These are phyloP conservation scores for Dioscorea alata DNA, from an alignment of 106 monocot species.

Conservation along the genomic window DNA sequence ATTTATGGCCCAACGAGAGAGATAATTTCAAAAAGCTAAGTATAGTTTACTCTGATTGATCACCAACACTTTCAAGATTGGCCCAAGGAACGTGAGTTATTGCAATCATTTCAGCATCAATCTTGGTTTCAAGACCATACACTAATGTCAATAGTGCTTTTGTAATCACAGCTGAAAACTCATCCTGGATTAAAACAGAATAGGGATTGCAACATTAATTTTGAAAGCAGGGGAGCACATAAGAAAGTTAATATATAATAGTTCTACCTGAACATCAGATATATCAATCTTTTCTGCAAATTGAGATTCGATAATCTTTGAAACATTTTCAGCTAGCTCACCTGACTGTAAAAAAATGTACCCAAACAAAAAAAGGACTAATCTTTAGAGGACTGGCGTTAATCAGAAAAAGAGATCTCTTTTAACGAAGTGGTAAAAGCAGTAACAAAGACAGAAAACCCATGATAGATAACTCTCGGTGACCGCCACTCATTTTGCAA, in stretches of 20 bases:
- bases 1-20: no score
- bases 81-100: conserved; percentile 99
- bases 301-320: conserved; percentile 86
- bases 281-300: conserved; percentile 86
- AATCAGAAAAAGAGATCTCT: no score
- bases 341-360: conserved; percentile 53
- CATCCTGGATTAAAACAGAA: conserved; percentile 57
- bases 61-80: conserved; percentile 95
- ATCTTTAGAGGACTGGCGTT: no score
- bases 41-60: conserved; percentile 87
- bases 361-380: no score
- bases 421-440: no score
- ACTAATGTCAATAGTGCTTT: conserved; percentile 90
- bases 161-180: conserved; percentile 92
- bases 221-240: neutral
- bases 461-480: no score
- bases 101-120: conserved; percentile 96
- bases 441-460: no score
- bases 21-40: conserved; percentile 1
- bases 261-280: conserved; percentile 91
- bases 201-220: neutral
- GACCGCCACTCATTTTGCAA: no score
- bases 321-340: conserved; percentile 97
- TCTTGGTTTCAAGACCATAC: conserved; percentile 94
- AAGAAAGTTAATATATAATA: conserved; percentile 1